Evolutionary conservation across 208 protist genomes (phyloP).

Genomic region (Trypanosoma mega): DNA sequence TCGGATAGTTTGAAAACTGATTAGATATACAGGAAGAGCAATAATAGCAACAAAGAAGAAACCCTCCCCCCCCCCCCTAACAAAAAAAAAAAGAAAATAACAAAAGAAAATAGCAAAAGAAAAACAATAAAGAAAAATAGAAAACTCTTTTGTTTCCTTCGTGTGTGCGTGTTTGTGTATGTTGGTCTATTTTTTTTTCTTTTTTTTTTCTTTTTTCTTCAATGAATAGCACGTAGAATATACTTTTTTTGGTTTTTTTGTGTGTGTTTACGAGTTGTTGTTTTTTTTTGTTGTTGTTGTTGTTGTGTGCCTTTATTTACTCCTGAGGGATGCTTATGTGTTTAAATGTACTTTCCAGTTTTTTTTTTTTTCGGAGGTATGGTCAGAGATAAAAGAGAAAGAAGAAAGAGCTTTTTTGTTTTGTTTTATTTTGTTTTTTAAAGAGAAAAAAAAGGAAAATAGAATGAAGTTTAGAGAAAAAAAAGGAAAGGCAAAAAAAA

Average conservation of each 20-base stretch:
- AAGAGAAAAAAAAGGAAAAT: too few species aligned
- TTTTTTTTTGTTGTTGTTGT: too few species aligned
- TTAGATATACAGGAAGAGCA: neutral
- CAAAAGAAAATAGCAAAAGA: conserved; percentile 10
- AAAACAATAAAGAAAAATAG: neutral
- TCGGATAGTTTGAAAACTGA: neutral
- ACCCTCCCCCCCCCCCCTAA: neutral
- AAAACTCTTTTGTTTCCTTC: too few species aligned
- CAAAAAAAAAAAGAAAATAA: neutral
- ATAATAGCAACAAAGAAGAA: conserved; percentile 1
- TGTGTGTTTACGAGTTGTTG: too few species aligned
- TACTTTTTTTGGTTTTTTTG: too few species aligned
- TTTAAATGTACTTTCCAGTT: too few species aligned
- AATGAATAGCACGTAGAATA: too few species aligned
- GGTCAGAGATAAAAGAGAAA: neutral
- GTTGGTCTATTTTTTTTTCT: conserved; percentile 6
- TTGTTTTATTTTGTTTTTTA: neutral
- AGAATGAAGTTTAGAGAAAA: neutral
- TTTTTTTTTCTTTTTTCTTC: neutral
- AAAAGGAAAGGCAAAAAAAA: conserved; percentile 1
- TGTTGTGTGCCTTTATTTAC: too few species aligned
- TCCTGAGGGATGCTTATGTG: too few species aligned
- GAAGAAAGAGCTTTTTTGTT: neutral
- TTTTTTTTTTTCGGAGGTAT: too few species aligned
- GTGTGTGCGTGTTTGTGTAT: too few species aligned